Evolutionary conservation across 768 basidiomycete genomes (phyloP).

Genomic region (Zangia roseola): DNA sequence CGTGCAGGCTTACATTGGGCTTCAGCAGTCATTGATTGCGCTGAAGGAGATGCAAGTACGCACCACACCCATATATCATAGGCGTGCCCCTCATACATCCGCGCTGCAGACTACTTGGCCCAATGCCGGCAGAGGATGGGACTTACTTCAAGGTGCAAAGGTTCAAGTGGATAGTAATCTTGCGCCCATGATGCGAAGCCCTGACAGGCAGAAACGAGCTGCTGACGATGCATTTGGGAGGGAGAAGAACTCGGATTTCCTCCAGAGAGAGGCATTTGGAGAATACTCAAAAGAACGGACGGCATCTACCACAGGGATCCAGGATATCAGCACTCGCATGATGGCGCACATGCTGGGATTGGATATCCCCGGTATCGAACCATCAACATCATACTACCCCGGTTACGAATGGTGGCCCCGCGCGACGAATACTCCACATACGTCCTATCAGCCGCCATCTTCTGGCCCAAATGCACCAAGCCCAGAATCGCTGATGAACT

Average conservation of each 20-base stretch:
- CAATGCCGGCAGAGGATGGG: constrained; percentile 62
- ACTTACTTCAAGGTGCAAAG: constrained; percentile 65
- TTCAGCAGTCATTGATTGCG: constrained; percentile 61
- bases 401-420: constrained; percentile 72
- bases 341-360: constrained; percentile 75
- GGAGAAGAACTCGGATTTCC: constrained; percentile 47
- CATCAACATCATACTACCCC: constrained; percentile 50
- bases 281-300: constrained; percentile 24
- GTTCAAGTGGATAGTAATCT: constrained; percentile 46
- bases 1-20: constrained; percentile 63
- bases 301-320: constrained; percentile 42
- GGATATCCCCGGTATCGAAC: constrained; percentile 57
- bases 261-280: constrained; percentile 42
- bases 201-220: constrained; percentile 53
- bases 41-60: constrained; percentile 69
- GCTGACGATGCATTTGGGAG: constrained; percentile 65
- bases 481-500: constrained; percentile 13
- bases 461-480: constrained; percentile 1
- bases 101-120: constrained; percentile 73
- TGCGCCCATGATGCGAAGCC: constrained; percentile 35
- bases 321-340: constrained; percentile 60
- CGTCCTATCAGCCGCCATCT: constrained; percentile 16
- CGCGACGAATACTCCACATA: constrained; percentile 12
- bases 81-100: constrained; percentile 10
- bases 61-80: not conserved